A percentile compares a stretch with the other conserved stretches of the same genome.
Evolutionary conservation across 202 grass and related monocot species (phyloP).

Genomic region (Musa balbisiana): DNA sequence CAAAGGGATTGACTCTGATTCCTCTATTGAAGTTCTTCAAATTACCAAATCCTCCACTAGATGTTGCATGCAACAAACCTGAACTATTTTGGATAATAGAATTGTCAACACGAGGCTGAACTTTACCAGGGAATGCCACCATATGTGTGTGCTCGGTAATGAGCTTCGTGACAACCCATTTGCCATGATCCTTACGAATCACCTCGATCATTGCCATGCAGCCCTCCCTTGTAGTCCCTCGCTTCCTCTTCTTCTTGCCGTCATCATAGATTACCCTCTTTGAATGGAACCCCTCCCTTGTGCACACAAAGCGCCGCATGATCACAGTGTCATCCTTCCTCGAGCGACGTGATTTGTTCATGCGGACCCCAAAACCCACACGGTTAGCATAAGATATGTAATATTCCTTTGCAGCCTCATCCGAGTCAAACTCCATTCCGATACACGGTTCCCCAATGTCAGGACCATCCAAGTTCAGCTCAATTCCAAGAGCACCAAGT

Average conservation of each 20-base stretch:
- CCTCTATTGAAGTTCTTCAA: slow-evolving; percentile 27
- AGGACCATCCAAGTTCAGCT: slow-evolving; percentile 19
- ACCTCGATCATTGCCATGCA: slow-evolving; percentile 60
- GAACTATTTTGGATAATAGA: slow-evolving; percentile 1
- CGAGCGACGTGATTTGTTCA: slow-evolving; percentile 50
- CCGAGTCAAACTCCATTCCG: slow-evolving; percentile 49
- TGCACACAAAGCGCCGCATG: slow-evolving; percentile 56
- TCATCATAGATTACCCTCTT: slow-evolving; percentile 33
- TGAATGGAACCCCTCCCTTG: slow-evolving; percentile 46
- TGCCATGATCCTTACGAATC: slow-evolving; percentile 37
- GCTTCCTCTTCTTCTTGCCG: slow-evolving; percentile 39
- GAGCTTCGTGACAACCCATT: slow-evolving; percentile 50
- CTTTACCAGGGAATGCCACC: slow-evolving; percentile 23
- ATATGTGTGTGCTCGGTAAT: slow-evolving; percentile 42
- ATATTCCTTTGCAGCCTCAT: slow-evolving; percentile 42
- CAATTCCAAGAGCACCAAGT: slow-evolving; percentile 22
- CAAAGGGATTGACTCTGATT: slow-evolving; percentile 36
- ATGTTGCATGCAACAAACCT: neutral
- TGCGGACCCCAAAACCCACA: slow-evolving; percentile 39
- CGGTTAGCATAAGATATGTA: slow-evolving; percentile 43
- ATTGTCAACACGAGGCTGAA: neutral
- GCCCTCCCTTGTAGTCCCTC: slow-evolving; percentile 37
- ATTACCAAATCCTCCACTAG: slow-evolving; percentile 19
- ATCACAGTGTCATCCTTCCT: slow-evolving; percentile 52
- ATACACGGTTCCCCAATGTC: slow-evolving; percentile 29